Evolutionary conservation across 306 rosid species (phyloP), one percentile per base, ranked within the genome.

Genomic region (Arachis hypogaea): DNA sequence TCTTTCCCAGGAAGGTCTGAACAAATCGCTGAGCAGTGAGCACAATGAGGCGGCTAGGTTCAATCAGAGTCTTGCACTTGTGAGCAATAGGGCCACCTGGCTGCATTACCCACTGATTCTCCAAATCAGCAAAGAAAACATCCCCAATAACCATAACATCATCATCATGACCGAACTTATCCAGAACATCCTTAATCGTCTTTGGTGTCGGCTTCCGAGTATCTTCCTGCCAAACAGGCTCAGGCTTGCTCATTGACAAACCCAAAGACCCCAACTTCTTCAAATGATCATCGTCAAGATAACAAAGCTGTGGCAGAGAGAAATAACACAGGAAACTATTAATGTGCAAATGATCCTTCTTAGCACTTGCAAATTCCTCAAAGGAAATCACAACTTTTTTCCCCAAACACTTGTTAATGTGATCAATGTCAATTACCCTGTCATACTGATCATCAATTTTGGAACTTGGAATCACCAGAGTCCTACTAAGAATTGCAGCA

Each of bases 1-100:
- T 88, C 86, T 85, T 89, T 68, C 98, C 98, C 38, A 94, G 72
- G 86, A 94, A 94, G 0, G 98, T 94, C 82, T 94, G 98, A 78
- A 94, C 69, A 72, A 94, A 92, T n/a, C 98, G 96, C 81, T 91
- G 97, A 12, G 97, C 98, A 18, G 98, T 94, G 44, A 91, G 88
- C 83, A 83, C 47, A 74, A 94, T 91, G 40, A 94, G 86, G 41
- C 83, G 88, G 51, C 80, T 91, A 6, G 97, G 98, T 74, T 94
- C 98, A 22, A 94, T 80, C 63, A 91, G 78, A 29, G 97, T 84
- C 84, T 87, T 89, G 88, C 98, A 94, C 54, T 88, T 73, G 77
- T 91, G 97, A 72, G 92, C 96, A 52, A 94, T 82, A 2, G 98
- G 98, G 7, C 98, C 98, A 33, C 98, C 90, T 0, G 96, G 93